Conservation (phyloP, 2,329 filamentous ascomycete genomes). For the Penicillium brevicompactum region DNA sequence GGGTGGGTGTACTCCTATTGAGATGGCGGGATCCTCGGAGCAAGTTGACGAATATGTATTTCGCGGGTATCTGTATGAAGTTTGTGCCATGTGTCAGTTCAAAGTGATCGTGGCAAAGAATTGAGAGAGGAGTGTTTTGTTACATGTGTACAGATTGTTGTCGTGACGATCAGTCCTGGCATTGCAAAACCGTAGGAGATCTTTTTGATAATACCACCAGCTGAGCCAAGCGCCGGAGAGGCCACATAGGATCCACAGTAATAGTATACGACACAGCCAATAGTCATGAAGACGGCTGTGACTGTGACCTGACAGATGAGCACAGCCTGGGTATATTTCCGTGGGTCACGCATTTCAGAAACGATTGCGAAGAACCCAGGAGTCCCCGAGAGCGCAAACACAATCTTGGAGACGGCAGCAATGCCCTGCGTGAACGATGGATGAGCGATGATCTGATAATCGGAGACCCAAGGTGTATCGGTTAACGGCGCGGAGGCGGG, state of each 20-base stretch:
- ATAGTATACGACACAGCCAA: constrained; percentile 61
- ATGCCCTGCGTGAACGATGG: constrained; percentile 61
- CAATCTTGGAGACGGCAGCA: constrained; percentile 58
- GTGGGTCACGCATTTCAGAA: constrained; percentile 61
- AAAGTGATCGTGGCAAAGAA: background rate
- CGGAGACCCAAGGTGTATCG: constrained; percentile 53
- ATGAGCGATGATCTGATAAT: constrained; percentile 56
- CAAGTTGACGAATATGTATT: constrained; percentile 24
- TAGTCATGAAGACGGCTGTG: constrained; percentile 56
- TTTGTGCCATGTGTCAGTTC: background rate
- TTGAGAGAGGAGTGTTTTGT: background rate
- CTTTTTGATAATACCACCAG: constrained; percentile 56
- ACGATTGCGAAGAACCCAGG: constrained; percentile 64
- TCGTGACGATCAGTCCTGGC: constrained; percentile 28
- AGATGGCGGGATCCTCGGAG: constrained; percentile 21
- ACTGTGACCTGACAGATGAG: constrained; percentile 61
- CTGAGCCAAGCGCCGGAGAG: constrained; percentile 58
- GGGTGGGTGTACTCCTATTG: constrained; percentile 15
- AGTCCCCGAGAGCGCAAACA: constrained; percentile 59
- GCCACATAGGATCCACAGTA: constrained; percentile 64
- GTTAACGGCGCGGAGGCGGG: constrained; percentile 62
- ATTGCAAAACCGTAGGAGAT: constrained; percentile 44
- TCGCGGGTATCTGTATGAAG: constrained; percentile 13
- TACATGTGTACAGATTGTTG: constrained; percentile 22
- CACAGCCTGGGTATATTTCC: constrained; percentile 61